phyloP scores from a whole-genome alignment of 345 rosid species.

The Gossypium thurberi region DNA sequence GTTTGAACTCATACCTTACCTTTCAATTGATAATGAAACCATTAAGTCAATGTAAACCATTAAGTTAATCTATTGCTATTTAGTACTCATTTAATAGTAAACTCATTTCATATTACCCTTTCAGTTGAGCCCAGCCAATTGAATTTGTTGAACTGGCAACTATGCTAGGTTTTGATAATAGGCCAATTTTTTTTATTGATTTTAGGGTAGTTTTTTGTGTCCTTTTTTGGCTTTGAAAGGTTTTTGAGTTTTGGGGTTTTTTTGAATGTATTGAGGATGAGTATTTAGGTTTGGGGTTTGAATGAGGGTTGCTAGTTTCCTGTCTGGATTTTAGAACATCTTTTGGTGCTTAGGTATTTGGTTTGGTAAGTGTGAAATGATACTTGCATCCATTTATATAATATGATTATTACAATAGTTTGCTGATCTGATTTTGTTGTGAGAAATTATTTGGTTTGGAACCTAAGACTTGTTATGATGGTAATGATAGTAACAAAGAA shows the following conservation, averaged over 20 bases:
- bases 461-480: slow-evolving; percentile 15
- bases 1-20: no score
- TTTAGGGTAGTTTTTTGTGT: background rate
- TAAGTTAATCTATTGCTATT: background rate
- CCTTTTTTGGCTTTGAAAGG: no score
- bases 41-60: background rate
- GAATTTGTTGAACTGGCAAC: background rate
- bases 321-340: background rate
- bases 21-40: background rate
- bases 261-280: background rate
- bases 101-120: background rate
- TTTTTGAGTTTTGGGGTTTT: background rate
- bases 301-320: background rate
- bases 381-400: background rate
- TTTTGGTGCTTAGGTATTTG: background rate
- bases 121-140: background rate
- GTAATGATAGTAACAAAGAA: slow-evolving; percentile 50
- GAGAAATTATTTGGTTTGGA: background rate
- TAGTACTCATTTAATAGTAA: background rate
- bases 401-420: slow-evolving; percentile 1
- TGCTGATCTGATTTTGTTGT: background rate
- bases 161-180: background rate
- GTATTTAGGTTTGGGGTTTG: background rate
- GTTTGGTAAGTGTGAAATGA: no score
- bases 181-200: background rate